phyloP scores from a whole-genome alignment of 2,329 filamentous ascomycete genomes.

The Keithomyces neogunnii region DNA sequence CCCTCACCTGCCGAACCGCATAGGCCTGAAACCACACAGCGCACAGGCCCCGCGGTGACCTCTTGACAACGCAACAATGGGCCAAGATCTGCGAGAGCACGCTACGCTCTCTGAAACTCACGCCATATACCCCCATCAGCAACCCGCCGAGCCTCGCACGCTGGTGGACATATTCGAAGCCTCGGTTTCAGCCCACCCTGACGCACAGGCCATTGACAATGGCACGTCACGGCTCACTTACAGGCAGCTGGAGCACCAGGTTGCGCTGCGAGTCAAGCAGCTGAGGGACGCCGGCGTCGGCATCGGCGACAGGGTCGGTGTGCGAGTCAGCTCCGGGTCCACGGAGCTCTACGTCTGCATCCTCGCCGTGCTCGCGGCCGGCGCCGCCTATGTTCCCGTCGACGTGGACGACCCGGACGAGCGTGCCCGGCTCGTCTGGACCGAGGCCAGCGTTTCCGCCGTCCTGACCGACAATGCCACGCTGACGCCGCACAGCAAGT shows the following conservation, averaged over 20 bases:
- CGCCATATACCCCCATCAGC: conserved; percentile 8
- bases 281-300: conserved; percentile 9
- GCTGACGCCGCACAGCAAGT: conserved; percentile 6
- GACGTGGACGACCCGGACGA: conserved; percentile 15
- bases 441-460: conserved; percentile 10
- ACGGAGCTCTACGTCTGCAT: conserved; percentile 13
- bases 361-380: conserved; percentile 11
- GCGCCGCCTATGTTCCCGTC: conserved; percentile 14
- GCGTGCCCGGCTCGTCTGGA: conserved; percentile 13
- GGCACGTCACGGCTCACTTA: conserved; percentile 9
- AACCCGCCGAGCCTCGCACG: conserved; percentile 7
- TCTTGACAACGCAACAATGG: not conserved
- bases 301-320: conserved; percentile 11
- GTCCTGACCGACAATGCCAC: conserved; percentile 11
- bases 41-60: not conserved
- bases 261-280: conserved; percentile 4
- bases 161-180: conserved; percentile 12
- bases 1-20: not conserved
- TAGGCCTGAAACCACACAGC: no score
- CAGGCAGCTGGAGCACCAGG: conserved; percentile 3
- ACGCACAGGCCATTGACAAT: conserved; percentile 11
- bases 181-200: conserved; percentile 7
- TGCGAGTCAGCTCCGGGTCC: conserved; percentile 12
- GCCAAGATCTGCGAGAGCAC: not conserved
- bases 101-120: not conserved